Evolutionary conservation across 2,329 filamentous ascomycete genomes (phyloP).

Genomic region (Aspergillus quadricinctus): DNA sequence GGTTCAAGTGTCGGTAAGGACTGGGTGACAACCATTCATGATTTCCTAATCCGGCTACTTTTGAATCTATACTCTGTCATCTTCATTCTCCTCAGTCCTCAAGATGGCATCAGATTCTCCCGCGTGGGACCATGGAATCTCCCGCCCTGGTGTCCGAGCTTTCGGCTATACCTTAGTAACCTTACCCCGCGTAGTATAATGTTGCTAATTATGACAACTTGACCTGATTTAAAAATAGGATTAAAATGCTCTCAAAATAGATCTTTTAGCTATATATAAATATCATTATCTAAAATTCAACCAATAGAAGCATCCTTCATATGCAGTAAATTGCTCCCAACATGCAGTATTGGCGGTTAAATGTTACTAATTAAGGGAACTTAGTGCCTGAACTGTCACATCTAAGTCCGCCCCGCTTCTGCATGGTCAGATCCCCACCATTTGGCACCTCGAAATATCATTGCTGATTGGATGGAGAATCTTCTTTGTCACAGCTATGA

Average conservation of each 20-base stretch:
- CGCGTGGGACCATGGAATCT: not conserved
- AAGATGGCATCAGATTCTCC: not conserved
- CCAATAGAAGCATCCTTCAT: too few species aligned
- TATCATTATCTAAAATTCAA: not conserved
- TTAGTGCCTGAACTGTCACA: not conserved
- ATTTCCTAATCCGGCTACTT: too few species aligned
- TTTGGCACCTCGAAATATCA: too few species aligned
- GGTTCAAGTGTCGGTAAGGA: too few species aligned
- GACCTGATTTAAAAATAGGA: not conserved
- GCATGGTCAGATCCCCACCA: not conserved
- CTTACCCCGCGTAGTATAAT: constrained; percentile 4
- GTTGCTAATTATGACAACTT: constrained; percentile 10
- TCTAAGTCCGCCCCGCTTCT: not conserved
- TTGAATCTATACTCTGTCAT: too few species aligned
- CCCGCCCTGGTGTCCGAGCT: too few species aligned
- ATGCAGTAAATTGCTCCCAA: not conserved
- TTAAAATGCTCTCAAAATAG: not conserved
- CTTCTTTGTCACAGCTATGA: too few species aligned
- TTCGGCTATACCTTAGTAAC: not conserved
- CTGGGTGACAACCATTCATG: too few species aligned
- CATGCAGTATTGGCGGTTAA: constrained; percentile 10
- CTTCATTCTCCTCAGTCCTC: not conserved
- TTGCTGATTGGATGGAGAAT: too few species aligned
- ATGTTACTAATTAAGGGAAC: constrained; percentile 13
- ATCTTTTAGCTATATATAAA: not conserved